A percentile compares a stretch with the other conserved stretches of the same genome.
These are phyloP conservation scores for Pseudozyma sp. DNA, from an alignment of 1,284 basidiomycete genomes.

Conservation along the genomic window DNA sequence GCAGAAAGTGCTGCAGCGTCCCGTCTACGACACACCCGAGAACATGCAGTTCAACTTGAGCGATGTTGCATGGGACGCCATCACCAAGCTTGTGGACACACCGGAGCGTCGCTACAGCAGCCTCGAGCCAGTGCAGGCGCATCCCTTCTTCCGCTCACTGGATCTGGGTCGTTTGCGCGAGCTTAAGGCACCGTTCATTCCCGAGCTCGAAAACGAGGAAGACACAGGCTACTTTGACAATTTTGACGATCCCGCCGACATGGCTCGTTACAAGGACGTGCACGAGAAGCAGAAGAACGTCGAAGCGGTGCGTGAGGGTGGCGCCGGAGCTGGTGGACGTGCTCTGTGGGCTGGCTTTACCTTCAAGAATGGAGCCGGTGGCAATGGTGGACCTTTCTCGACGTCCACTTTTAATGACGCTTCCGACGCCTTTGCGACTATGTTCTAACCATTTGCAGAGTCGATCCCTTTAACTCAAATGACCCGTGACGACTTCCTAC, in stretches of 20 bases:
- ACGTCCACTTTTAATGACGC: conserved; percentile 39
- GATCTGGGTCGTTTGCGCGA: conserved; percentile 83
- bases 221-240: conserved; percentile 98
- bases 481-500: background rate
- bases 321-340: conserved; percentile 73
- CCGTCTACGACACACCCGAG: conserved; percentile 94
- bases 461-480: background rate
- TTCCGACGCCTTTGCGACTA: conserved; percentile 57
- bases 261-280: conserved; percentile 92
- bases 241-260: conserved; percentile 89
- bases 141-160: conserved; percentile 85
- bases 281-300: conserved; percentile 97
- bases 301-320: conserved; percentile 80
- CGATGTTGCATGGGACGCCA: conserved; percentile 95
- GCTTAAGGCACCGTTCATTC: conserved; percentile 91
- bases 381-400: conserved; percentile 39
- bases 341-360: conserved; percentile 98
- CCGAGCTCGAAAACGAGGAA: conserved; percentile 91
- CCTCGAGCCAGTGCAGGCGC: conserved; percentile 78
- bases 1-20: conserved; percentile 85
- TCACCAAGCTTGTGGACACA: conserved; percentile 83
- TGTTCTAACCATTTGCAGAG: conserved; percentile 44
- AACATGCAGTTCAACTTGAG: conserved; percentile 97
- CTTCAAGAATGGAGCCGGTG: conserved; percentile 72
- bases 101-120: conserved; percentile 82